Base-by-base conservation (phyloP, 495 filamentous ascomycete species). In the Penicillium turbatum region DNA sequence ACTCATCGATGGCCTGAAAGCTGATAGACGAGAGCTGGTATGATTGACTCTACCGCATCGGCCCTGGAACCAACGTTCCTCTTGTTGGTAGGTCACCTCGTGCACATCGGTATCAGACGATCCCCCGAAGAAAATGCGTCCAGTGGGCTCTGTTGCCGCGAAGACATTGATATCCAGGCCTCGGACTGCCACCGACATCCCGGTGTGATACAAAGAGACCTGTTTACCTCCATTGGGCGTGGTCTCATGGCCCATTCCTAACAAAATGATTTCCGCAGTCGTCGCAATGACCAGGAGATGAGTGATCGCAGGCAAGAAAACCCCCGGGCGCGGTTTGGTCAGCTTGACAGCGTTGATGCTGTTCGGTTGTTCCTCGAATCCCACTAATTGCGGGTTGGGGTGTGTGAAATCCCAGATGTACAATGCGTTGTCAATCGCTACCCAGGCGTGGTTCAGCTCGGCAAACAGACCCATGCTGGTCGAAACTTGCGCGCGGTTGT, bases 381-480 rank as follows among this genome's bases (percentile, higher is more conserved):
- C 93, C 49, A 93, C 86, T n/a, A 96, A 70, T 60, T 93, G 87
- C 19, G 92, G 87, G 61, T 90, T 85, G 26, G 88, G 85, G 55
- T 87, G 80, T 9, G 90, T 92, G 64, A 96, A 99, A 69, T 99
- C 93, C 93, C 93, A 99, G 11, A 99, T 76, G 65, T 97, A 99
- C 24, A 99, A 78, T 48, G 88, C 85, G 70, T 93, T 96, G 72
- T 99, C 93, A 63, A 99, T 95, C 0, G 88, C 80, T 17, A 95
- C 86, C 91, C 92, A 99, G 39, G 92, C 92, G 72, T 97, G 92
- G 53, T 89, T 89, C 58, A 99, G 69, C 66, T 90, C 86, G 17
- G 93, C 88, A 68, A 99, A 96, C 35, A 97, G 71, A 17, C 93
- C 93, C 85, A 97, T 95, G 63, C 79, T 82, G 10, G 92, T 93